Base-by-base conservation (phyloP, 2,329 filamentous ascomycete species). In the Fonsecaea multimorphosa region DNA sequence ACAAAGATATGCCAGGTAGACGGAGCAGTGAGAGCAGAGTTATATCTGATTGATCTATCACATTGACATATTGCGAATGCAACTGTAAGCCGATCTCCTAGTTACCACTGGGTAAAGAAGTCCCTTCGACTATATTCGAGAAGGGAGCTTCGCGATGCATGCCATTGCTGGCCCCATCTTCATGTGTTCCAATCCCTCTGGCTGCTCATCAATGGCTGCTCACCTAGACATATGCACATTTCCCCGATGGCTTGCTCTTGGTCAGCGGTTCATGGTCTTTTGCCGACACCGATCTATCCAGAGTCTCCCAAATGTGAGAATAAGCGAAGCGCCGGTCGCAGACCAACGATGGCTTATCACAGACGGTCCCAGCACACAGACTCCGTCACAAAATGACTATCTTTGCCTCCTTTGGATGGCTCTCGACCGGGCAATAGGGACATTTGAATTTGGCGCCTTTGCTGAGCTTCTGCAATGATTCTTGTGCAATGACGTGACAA, bases 341-440 rank as follows among this genome's bases (percentile, higher is more conserved):
- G 44, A 24, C 6, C 38, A 27, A 24, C 24, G 7, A 14, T 49
- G 19, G 11, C 24, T 9, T 14, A 1, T 49, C 22, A 9, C 19
- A 49, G 9, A 12, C 22, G 12, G 44, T 24, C 2, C 19, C 44
- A n/a, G n/a, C 9, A 49, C 8, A 3, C 19, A 24, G 12, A 49
- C 5, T 19, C 24, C 27, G n/a, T 78, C 79, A 92, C 53, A 93
- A 77, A 58, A 87, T 87, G 52, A 95, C 89, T 76, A 89, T 88
- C 72, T 83, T 85, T 6, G 93, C 92, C 61, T 97, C 92, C 70
- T 87, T 88, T 1, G 91, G 82, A 70, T 89, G 84, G 53, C 92
- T 92, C 78, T 98, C 94, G 32, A 82, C 87, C 0, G 95, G 95
- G 75, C 95, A 99, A 76, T 99, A 99, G 0, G 95, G 95, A 74